Percentiles rank a stretch among this genome's conserved stretches.
These are phyloP conservation scores for Cerrena zonata DNA, from an alignment of 1,284 basidiomycete genomes.

Conservation along the genomic window DNA sequence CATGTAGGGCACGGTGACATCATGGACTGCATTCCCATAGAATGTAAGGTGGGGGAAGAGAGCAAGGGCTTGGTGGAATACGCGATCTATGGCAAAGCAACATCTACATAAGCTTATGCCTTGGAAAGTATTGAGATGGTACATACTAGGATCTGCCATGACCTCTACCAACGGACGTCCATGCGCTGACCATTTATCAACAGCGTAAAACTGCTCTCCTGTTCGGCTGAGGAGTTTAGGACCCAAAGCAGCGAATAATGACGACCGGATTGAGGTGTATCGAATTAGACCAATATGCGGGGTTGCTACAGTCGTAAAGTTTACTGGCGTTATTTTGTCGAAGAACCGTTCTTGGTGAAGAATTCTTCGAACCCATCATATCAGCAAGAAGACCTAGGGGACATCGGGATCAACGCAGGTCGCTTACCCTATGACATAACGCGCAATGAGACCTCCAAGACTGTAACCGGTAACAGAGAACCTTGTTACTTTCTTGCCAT, in stretches of 20 bases:
- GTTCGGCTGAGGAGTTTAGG: conserved; percentile 76
- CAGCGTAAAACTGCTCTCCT: conserved; percentile 48
- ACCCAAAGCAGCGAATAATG: conserved; percentile 55
- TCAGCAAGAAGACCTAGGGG: neutral
- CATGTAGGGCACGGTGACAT: conserved; percentile 77
- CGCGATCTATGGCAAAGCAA: conserved; percentile 42
- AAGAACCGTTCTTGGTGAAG: conserved; percentile 70
- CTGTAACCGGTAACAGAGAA: conserved; percentile 78
- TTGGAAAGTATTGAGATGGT: neutral
- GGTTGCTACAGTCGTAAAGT: conserved; percentile 80
- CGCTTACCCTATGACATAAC: conserved; percentile 69
- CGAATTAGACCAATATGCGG: conserved; percentile 69
- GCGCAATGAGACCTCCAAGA: conserved; percentile 73
- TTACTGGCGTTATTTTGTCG: conserved; percentile 58
- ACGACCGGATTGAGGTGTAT: conserved; percentile 59
- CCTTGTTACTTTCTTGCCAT: conserved; percentile 50
- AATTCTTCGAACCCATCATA: conserved; percentile 37
- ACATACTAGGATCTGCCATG: conserved; percentile 78
- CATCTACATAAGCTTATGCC: neutral
- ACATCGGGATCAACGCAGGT: too few species aligned
- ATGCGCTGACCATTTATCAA: conserved; percentile 67
- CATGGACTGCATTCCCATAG: conserved; percentile 82
- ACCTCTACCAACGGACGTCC: conserved; percentile 73
- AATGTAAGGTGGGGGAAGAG: conserved; percentile 69
- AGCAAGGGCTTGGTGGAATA: conserved; percentile 74